phyloP scores from a whole-genome alignment of 2,329 filamentous ascomycete species.

The Penicillium sp. region DNA sequence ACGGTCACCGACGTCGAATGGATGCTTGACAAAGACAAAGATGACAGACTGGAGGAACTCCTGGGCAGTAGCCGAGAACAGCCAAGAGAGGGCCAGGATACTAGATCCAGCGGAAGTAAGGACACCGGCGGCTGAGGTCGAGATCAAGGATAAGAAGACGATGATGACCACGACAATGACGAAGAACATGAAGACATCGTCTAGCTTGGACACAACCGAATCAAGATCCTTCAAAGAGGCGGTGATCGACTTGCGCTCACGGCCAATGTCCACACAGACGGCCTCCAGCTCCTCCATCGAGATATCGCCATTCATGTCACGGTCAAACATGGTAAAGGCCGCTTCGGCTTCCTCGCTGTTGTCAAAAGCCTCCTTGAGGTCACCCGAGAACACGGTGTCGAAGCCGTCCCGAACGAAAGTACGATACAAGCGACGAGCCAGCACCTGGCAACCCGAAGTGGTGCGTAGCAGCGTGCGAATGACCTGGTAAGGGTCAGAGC shows the following conservation, averaged over 20 bases:
- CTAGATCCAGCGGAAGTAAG: constrained; percentile 87
- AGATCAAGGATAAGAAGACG: constrained; percentile 87
- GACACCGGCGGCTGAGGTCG: constrained; percentile 83
- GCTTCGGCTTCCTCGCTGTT: constrained; percentile 84
- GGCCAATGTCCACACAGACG: constrained; percentile 89
- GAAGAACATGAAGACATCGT: constrained; percentile 85
- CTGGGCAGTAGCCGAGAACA: constrained; percentile 88
- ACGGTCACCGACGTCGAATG: constrained; percentile 93
- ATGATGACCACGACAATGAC: constrained; percentile 78
- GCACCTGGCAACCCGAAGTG: constrained; percentile 73
- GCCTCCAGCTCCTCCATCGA: constrained; percentile 93
- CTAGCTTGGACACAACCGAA: constrained; percentile 86
- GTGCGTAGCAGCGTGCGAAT: constrained; percentile 74
- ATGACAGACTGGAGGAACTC: constrained; percentile 93
- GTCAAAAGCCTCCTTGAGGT: constrained; percentile 76
- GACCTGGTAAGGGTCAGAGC: constrained; percentile 80
- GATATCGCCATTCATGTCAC: constrained; percentile 94
- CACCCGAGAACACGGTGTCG: constrained; percentile 76
- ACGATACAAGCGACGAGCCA: constrained; percentile 85
- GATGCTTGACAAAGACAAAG: constrained; percentile 96
- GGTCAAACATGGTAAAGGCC: constrained; percentile 91
- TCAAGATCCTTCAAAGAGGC: constrained; percentile 94
- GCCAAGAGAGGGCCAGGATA: constrained; percentile 87
- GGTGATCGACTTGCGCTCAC: constrained; percentile 92
- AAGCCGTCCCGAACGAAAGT: constrained; percentile 75